Evolutionary conservation across 768 basidiomycete genomes (phyloP).

Genomic region (Exidia glandulosa): DNA sequence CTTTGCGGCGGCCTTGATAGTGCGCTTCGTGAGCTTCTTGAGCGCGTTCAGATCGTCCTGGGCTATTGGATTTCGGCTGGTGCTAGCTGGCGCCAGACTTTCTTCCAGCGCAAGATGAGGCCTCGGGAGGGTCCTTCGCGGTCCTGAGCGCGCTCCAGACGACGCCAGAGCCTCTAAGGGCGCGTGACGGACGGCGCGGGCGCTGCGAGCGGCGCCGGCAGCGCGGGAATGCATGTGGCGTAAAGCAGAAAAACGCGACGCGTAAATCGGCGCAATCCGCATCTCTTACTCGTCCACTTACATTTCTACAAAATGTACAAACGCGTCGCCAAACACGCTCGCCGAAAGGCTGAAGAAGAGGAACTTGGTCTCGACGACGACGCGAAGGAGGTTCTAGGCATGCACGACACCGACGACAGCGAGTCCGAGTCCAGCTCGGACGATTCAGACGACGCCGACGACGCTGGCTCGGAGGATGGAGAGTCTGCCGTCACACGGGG

Average conservation of each 20-base stretch:
- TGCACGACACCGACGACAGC: slow-evolving; percentile 68
- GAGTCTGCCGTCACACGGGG: slow-evolving; percentile 5
- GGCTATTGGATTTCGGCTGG: no score
- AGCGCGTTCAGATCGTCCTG: no score
- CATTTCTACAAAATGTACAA: no score
- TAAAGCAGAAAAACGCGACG: no score
- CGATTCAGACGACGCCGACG: no score
- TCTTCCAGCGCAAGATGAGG: not conserved
- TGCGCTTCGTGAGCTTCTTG: no score
- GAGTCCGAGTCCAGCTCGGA: slow-evolving; percentile 40
- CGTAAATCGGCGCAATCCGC: no score
- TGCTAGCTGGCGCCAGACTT: not conserved
- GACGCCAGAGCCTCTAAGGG: no score
- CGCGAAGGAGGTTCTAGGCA: slow-evolving; percentile 50
- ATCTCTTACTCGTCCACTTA: no score
- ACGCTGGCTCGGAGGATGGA: slow-evolving; percentile 12
- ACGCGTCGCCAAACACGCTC: slow-evolving; percentile 55
- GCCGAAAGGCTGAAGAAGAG: slow-evolving; percentile 52
- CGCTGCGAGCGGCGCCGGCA: no score
- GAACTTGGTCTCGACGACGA: slow-evolving; percentile 53
- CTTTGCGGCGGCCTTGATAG: no score
- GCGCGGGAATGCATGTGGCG: not conserved
- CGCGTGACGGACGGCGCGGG: not conserved
- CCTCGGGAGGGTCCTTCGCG: not conserved
- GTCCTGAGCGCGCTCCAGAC: no score